These are phyloP conservation scores for Ceratocystis albifundus DNA, from an alignment of 2,329 filamentous ascomycete genomes.

Conservation along the genomic window DNA sequence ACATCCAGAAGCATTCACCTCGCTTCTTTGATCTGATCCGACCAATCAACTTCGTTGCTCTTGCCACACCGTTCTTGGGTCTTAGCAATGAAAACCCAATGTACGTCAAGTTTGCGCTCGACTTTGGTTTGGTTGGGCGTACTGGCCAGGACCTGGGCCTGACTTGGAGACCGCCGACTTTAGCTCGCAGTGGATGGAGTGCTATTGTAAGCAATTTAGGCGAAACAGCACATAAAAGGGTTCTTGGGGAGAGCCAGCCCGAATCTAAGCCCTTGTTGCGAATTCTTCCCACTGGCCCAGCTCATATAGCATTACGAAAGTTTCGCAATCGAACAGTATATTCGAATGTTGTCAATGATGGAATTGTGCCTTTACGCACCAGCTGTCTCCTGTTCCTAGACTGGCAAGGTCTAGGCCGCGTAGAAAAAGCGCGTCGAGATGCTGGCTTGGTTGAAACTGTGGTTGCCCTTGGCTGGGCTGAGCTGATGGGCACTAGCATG, in stretches of 20 bases:
- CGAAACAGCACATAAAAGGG: conserved; percentile 50
- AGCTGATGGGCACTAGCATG: conserved; percentile 64
- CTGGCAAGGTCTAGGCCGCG: conserved; percentile 85
- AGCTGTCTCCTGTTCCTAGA: conserved; percentile 95
- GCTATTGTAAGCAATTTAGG: conserved; percentile 74
- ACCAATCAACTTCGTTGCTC: conserved; percentile 78
- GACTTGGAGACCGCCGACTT: conserved; percentile 82
- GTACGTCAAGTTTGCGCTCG: conserved; percentile 92
- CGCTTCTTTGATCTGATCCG: conserved; percentile 76
- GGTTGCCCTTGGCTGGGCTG: conserved; percentile 88
- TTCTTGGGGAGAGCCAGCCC: conserved; percentile 52
- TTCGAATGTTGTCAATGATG: conserved; percentile 95
- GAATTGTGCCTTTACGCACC: conserved; percentile 86
- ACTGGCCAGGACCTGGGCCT: conserved; percentile 91
- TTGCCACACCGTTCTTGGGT: conserved; percentile 80
- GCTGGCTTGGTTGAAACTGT: conserved; percentile 87
- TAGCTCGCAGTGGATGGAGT: conserved; percentile 77
- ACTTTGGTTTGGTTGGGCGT: conserved; percentile 90
- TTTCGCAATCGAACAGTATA: conserved; percentile 89
- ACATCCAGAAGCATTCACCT: conserved; percentile 92
- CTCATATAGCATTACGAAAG: conserved; percentile 72
- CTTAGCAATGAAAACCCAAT: conserved; percentile 95
- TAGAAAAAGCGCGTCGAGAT: conserved; percentile 86
- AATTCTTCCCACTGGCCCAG: conserved; percentile 82
- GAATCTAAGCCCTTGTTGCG: conserved; percentile 80